Evolutionary conservation across 202 grass and related monocot species (phyloP), one percentile per base, ranked within the genome.

Genomic region (Elaeis oleifera): DNA sequence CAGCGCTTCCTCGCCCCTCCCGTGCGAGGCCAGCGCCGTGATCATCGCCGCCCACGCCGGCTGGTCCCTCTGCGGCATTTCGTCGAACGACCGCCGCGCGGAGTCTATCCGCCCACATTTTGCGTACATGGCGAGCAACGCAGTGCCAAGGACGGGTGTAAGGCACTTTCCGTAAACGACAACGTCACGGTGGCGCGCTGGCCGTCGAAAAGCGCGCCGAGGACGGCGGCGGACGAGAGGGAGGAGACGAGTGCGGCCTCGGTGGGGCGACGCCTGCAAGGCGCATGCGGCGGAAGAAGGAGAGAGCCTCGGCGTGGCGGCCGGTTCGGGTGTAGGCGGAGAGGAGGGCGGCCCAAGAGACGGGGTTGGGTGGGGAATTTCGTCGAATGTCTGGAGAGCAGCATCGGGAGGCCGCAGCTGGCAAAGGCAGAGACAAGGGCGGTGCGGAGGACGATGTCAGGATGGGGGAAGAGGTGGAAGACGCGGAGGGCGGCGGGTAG

Each of bases 401-500:
- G 60, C 60, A 27, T 69, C 67, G 19, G 13, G 15, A 58, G 29
- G 54, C 67, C 53, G 54, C 67, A 69, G 32, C 54, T 32, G 2
- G 67, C 67, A 27, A 70, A 22, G 15, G 67, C 67, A 18, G 67
- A 70, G 31, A 58, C 27, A 31, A 70, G 67, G 54, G 67, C 21
- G 54, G 67, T 70, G 20, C 31, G 53, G 32, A 70, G 67, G 67
- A 70, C 53, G 32, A 49, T 14, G 28, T 70, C 67, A 18, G 27
- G 5, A 22, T 58, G 67, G 5, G 67, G 54, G 11, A 16, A 31
- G 36, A 63, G 60, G 3, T 19, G 18, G 67, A 70, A 58, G 27
- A 70, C 2, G 11, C 11, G 16, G 16, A 36, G 2, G 36, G 67
- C 18, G 32, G 32, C 5, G 31, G 53, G 31, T 5, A 18, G 54